phyloP scores from a whole-genome alignment of 495 filamentous ascomycete species.

The Neurospora sp. region DNA sequence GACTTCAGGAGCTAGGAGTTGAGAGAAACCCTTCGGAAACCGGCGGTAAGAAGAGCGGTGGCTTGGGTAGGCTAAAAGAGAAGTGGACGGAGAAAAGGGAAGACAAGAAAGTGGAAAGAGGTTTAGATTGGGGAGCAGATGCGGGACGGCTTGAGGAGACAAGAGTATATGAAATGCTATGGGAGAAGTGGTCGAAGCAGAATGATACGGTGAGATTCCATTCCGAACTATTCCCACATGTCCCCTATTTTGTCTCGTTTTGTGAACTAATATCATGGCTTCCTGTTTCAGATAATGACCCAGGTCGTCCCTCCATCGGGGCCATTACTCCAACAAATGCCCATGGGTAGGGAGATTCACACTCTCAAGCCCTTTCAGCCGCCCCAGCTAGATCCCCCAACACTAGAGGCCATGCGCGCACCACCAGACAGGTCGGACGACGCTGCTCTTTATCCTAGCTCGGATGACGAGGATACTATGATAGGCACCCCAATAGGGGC shows the following conservation, averaged over 20 bases:
- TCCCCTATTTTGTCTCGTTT: background rate
- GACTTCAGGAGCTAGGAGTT: constrained; percentile 59
- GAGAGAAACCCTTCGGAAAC: constrained; percentile 18
- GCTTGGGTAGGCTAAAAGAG: constrained; percentile 60
- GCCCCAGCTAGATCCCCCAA: constrained; percentile 45
- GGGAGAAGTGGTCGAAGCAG: constrained; percentile 80
- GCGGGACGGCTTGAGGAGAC: constrained; percentile 76
- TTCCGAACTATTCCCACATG: background rate
- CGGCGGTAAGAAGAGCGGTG: constrained; percentile 32
- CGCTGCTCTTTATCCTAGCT: constrained; percentile 29
- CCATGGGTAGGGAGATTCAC: constrained; percentile 82
- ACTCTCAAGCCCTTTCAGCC: constrained; percentile 49
- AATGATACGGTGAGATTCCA: constrained; percentile 72
- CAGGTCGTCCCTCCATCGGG: constrained; percentile 63
- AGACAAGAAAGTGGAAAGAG: constrained; percentile 58
- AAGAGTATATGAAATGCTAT: constrained; percentile 76
- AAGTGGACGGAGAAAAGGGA: constrained; percentile 59
- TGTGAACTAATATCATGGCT: background rate
- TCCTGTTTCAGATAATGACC: constrained; percentile 56
- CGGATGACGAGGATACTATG: constrained; percentile 32
- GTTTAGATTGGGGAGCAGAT: constrained; percentile 66
- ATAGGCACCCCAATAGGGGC: constrained; percentile 21
- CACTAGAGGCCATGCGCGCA: constrained; percentile 42
- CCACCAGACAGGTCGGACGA: constrained; percentile 44
- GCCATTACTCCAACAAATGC: constrained; percentile 63